Percentiles rank a stretch among this genome's conserved stretches.
These are phyloP conservation scores for Beta lomatogona DNA, from an alignment of 179 eudicot species.

Conservation along the genomic window DNA sequence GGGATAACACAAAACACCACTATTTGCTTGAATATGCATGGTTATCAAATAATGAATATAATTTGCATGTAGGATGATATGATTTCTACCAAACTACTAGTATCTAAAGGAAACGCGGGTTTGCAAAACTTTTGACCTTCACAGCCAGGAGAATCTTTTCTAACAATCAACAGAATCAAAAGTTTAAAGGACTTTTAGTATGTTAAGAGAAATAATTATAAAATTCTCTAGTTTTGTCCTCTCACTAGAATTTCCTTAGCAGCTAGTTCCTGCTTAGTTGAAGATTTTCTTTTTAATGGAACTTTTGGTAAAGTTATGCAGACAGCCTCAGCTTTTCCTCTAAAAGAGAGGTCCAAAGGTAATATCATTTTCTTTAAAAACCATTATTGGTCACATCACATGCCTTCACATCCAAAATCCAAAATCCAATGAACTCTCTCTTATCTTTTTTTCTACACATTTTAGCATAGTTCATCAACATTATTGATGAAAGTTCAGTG, in stretches of 20 bases:
- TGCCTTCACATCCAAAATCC: slow-evolving; percentile 33
- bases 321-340: slow-evolving; percentile 33
- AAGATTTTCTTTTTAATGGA: slow-evolving; percentile 32
- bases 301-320: slow-evolving; percentile 37
- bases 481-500: slow-evolving; percentile 7
- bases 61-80: slow-evolving; percentile 16
- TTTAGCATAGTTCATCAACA: slow-evolving; percentile 4
- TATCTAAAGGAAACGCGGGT: slow-evolving; percentile 18
- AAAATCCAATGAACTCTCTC: slow-evolving; percentile 34
- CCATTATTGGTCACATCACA: slow-evolving; percentile 34
- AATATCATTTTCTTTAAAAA: slow-evolving; percentile 10
- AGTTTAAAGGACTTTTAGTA: not conserved
- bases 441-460: slow-evolving; percentile 20
- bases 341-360: slow-evolving; percentile 13
- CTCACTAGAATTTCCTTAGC: slow-evolving; percentile 19
- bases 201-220: not conserved
- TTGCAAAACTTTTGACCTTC: slow-evolving; percentile 32
- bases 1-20: not conserved
- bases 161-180: slow-evolving; percentile 8
- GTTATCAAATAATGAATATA: slow-evolving; percentile 6
- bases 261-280: slow-evolving; percentile 25
- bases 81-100: slow-evolving; percentile 17
- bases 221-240: slow-evolving; percentile 31
- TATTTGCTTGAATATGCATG: not conserved
- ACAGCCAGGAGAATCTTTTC: slow-evolving; percentile 31